These are phyloP conservation scores for Tetraselmis chui DNA, from an alignment of 139 green algal genomes.

Conservation along the genomic window DNA sequence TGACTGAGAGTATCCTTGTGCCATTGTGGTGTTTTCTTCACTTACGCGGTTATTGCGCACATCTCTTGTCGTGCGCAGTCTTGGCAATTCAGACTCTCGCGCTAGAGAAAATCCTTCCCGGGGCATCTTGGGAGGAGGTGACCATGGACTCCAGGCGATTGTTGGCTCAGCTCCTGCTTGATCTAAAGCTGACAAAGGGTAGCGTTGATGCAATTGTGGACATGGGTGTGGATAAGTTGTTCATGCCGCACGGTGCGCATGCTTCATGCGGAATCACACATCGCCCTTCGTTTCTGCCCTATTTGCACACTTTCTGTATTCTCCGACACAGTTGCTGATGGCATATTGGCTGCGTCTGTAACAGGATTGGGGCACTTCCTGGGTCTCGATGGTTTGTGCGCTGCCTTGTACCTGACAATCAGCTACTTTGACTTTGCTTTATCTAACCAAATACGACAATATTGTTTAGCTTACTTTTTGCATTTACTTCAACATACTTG, in stretches of 20 bases:
- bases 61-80: too few relatives aligned
- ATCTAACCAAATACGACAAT: too few relatives aligned
- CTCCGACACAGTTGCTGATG: neutral
- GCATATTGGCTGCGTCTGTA: neutral
- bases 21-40: too few relatives aligned
- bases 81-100: conserved; percentile 23
- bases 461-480: too few relatives aligned
- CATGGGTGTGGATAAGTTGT: conserved; percentile 28
- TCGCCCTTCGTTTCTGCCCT: too few relatives aligned
- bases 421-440: too few relatives aligned
- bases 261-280: too few relatives aligned
- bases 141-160: neutral
- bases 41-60: too few relatives aligned
- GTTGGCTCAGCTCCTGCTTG: conserved; percentile 7
- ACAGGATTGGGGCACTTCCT: conserved; percentile 30
- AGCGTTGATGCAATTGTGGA: conserved; percentile 8
- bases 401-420: too few relatives aligned
- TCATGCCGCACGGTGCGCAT: conserved; percentile 43
- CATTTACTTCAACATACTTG: too few relatives aligned
- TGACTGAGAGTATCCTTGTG: too few relatives aligned
- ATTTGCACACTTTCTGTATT: conserved; percentile 9
- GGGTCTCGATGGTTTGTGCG: conserved; percentile 38
- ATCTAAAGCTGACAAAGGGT: neutral
- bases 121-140: conserved; percentile 7
- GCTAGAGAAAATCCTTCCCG: conserved; percentile 8